Conservation (phyloP, 2,329 filamentous ascomycete species). For the Fusarium clavum region DNA sequence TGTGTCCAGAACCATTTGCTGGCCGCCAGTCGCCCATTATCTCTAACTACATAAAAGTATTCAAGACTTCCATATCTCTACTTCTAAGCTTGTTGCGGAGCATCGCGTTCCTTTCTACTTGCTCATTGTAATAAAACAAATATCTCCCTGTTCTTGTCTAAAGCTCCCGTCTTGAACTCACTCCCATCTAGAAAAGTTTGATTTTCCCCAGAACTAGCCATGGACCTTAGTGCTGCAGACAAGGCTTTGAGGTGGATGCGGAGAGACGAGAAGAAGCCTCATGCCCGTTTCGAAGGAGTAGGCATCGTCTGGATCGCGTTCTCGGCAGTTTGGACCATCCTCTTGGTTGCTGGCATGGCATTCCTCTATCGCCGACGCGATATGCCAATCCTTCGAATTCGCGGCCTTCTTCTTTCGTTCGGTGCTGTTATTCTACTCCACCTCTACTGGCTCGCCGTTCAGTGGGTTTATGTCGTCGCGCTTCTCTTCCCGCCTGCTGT, state of each 20-base stretch:
- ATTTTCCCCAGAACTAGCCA: conserved; percentile 2
- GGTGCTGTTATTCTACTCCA: conserved; percentile 55
- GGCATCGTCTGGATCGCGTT: not conserved
- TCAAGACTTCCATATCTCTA: not conserved
- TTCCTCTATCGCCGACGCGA: conserved; percentile 54
- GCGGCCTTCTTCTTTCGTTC: conserved; percentile 56
- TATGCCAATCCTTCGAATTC: conserved; percentile 54
- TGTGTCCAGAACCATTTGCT: not conserved
- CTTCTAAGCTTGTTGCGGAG: not conserved
- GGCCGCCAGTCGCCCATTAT: not conserved
- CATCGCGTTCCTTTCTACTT: not conserved
- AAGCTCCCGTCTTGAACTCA: not conserved
- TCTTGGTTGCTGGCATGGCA: conserved; percentile 49
- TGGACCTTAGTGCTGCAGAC: not conserved
- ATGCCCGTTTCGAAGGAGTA: conserved; percentile 3
- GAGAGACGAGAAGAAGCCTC: not conserved
- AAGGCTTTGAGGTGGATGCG: not conserved
- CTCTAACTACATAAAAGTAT: not conserved
- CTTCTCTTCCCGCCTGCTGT: conserved; percentile 58
- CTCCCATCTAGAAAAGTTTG: not conserved
- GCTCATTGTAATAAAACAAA: not conserved
- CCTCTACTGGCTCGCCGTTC: conserved; percentile 55
- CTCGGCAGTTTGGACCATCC: conserved; percentile 10
- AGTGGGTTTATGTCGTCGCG: conserved; percentile 53
- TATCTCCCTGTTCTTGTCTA: not conserved